A percentile compares a stretch with the other conserved stretches of the same genome.
phyloP scores from a whole-genome alignment of 129 eudicot genomes.

The Chrysanthemum lavandulifolium region DNA sequence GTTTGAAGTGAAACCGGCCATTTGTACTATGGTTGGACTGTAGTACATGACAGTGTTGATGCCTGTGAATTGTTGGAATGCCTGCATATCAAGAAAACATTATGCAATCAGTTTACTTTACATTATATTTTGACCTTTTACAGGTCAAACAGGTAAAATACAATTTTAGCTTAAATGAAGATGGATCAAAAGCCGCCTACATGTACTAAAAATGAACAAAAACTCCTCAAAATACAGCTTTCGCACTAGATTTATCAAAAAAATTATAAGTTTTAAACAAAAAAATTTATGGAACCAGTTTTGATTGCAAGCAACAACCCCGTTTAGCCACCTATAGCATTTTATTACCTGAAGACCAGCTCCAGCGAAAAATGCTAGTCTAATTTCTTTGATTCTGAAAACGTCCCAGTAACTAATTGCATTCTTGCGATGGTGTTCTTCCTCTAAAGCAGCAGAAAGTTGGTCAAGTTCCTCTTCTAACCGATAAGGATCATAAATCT shows the following conservation, averaged over 20 bases:
- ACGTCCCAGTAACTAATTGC: constrained; percentile 58
- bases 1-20: constrained; percentile 72
- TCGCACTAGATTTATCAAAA: neutral
- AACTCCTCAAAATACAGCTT: neutral
- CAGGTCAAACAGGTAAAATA: no score
- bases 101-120: neutral
- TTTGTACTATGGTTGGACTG: constrained; percentile 74
- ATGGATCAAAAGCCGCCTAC: no score
- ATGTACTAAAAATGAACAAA: neutral
- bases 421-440: constrained; percentile 48
- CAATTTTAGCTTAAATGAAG: no score
- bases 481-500: constrained; percentile 70
- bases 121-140: no score
- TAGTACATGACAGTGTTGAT: constrained; percentile 83
- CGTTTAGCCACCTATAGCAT: neutral
- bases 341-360: constrained; percentile 72
- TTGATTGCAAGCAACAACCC: neutral
- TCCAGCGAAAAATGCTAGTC: constrained; percentile 85
- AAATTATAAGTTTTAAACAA: neutral
- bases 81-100: constrained; percentile 25
- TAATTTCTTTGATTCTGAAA: constrained; percentile 51
- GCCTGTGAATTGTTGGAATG: constrained; percentile 78
- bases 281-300: neutral
- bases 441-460: constrained; percentile 64
- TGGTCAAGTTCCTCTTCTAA: constrained; percentile 68